Base-by-base conservation (phyloP, 257 asterid species). In the Haberlea rhodopensis region DNA sequence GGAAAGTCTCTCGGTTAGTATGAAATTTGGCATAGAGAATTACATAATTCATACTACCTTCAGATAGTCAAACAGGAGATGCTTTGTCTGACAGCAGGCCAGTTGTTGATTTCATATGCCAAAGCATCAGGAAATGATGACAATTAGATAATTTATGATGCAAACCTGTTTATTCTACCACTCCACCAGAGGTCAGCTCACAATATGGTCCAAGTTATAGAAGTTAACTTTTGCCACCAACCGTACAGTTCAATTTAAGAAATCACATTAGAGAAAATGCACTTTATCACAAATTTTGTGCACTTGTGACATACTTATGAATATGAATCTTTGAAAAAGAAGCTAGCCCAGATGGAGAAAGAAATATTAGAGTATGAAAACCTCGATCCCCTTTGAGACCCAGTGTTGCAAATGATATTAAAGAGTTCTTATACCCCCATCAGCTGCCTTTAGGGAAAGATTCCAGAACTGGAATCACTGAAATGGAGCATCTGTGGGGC, bases 401-500 rank as follows among this genome's bases (percentile, higher is more conserved):
- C 82, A 77, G 78, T 53, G 53, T 76, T 20, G 83, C 95, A 4
- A 69, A 20, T 62, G 87, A 83, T 80, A 80, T 85, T 54, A 83
- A 73, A 46, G 67, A 69, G 72, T 89, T 81, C 75, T 63, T 87
- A 8, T 72, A 71, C 66, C 94, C 53, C 64, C 95, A 90, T n/a
- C 73, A 9, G 15, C 68, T 90, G 51, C 97, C 96, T 11, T 20
- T 90, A 48, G 96, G 97, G 5, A 87, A 79, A 67, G 97, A 90
- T 84, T 87, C 97, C 4, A 78, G 95, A 76, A 87, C 96, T 40
- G 95, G 97, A 82, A 85, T 90, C 82, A 90, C 95, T 15, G 94
- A 89, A 64, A 83, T 90, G 92, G 78, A 70, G 74, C 84, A 9
- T 79, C 84, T 34, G 80, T 79, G 46, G 84, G 81, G 11, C 84